Evolutionary conservation across 768 basidiomycete genomes (phyloP).

Genomic region (Naganishia onofrii): DNA sequence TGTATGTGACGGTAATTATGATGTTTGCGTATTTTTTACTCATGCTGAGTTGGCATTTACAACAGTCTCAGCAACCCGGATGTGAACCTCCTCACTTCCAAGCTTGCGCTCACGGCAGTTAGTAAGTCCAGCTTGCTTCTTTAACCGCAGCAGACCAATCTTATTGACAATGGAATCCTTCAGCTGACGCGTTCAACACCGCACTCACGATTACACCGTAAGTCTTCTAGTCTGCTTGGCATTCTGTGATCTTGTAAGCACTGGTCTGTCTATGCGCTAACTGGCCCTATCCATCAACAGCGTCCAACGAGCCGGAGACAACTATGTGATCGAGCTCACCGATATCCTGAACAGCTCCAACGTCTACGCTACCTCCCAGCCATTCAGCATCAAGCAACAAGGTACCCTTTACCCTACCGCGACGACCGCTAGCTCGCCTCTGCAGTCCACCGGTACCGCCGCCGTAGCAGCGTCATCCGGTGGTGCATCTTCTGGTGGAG

Average conservation of each 20-base stretch:
- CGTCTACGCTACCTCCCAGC: slow-evolving; percentile 47
- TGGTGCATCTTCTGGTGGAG: neutral
- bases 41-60: slow-evolving; percentile 17
- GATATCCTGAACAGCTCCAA: slow-evolving; percentile 48
- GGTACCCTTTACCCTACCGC: slow-evolving; percentile 48
- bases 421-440: slow-evolving; percentile 13
- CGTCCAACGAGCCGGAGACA: slow-evolving; percentile 26
- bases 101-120: slow-evolving; percentile 17
- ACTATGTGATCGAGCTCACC: slow-evolving; percentile 45
- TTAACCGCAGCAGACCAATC: neutral
- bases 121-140: slow-evolving; percentile 34
- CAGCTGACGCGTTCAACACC: slow-evolving; percentile 19
- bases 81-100: slow-evolving; percentile 27
- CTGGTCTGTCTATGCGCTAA: neutral
- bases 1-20: slow-evolving; percentile 36
- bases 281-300: neutral
- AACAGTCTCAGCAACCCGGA: slow-evolving; percentile 32
- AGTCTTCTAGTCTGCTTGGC: neutral
- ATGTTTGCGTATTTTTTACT: neutral
- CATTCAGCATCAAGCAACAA: slow-evolving; percentile 50
- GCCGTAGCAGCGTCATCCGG: neutral
- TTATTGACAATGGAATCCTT: neutral
- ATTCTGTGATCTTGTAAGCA: too few species aligned
- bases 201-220: slow-evolving; percentile 34
- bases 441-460: slow-evolving; percentile 16